Percentiles rank a stretch among this genome's conserved stretches.
phyloP scores from a whole-genome alignment of 768 basidiomycete genomes.

The Boletus edulis region DNA sequence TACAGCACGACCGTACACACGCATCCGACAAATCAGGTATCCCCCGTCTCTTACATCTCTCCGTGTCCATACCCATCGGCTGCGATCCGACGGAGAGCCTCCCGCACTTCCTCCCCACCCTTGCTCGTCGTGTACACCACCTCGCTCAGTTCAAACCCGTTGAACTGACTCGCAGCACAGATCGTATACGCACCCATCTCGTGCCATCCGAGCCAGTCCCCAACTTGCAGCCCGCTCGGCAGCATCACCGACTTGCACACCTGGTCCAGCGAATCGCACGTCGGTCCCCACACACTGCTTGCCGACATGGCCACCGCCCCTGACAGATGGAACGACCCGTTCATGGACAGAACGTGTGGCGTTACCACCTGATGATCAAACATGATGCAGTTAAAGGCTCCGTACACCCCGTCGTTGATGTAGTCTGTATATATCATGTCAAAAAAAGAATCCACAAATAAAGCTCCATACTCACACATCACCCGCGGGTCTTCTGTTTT shows the following conservation, averaged over 20 bases:
- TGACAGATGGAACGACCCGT: conserved; percentile 52
- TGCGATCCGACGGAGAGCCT: conserved; percentile 49
- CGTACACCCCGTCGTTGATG: conserved; percentile 99
- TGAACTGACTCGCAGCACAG: conserved; percentile 95
- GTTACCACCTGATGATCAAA: conserved; percentile 95
- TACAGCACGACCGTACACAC: conserved; percentile 10
- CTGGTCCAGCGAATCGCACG: conserved; percentile 97
- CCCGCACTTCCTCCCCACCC: conserved; percentile 50
- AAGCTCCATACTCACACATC: conserved; percentile 76
- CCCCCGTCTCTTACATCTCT: conserved; percentile 1
- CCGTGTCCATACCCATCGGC: conserved; percentile 39
- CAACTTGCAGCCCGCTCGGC: conserved; percentile 73
- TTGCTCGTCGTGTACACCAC: conserved; percentile 78
- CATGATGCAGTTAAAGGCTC: conserved; percentile 93
- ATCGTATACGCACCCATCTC: conserved; percentile 99
- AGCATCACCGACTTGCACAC: conserved; percentile 65
- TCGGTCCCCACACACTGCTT: conserved; percentile 95
- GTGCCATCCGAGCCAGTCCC: conserved; percentile 97
- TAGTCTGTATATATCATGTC: conserved; percentile 61
- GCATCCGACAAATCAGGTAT: neutral
- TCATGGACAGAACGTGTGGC: conserved; percentile 75
- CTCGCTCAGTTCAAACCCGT: conserved; percentile 80
- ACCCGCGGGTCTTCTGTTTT: conserved; percentile 49
- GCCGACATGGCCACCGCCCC: conserved; percentile 41
- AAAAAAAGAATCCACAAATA: conserved; percentile 2